These are phyloP conservation scores for Colletotrichum camelliae DNA, from an alignment of 2,329 filamentous ascomycete genomes.

Conservation along the genomic window DNA sequence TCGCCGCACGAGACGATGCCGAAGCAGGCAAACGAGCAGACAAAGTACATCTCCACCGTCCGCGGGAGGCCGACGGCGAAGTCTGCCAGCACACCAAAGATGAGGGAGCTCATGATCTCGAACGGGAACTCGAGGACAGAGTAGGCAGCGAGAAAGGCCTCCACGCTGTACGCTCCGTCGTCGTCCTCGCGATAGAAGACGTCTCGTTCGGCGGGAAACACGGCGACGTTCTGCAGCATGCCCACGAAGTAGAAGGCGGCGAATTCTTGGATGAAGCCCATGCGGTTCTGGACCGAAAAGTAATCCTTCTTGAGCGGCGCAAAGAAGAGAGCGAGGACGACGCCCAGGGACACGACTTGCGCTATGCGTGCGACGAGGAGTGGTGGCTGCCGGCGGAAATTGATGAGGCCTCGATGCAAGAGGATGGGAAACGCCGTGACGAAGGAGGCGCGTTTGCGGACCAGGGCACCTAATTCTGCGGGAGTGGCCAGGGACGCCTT, in stretches of 20 bases:
- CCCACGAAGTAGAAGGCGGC: constrained; percentile 76
- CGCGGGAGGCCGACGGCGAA: constrained; percentile 70
- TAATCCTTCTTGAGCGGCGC: constrained; percentile 74
- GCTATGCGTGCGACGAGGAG: constrained; percentile 69
- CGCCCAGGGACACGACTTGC: constrained; percentile 68
- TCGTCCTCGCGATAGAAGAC: constrained; percentile 81
- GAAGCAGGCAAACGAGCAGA: constrained; percentile 72
- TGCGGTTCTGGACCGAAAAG: constrained; percentile 72
- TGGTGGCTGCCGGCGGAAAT: constrained; percentile 70
- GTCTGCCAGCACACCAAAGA: constrained; percentile 69
- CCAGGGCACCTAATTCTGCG: constrained; percentile 73
- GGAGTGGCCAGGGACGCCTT: constrained; percentile 64
- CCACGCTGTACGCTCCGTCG: constrained; percentile 73
- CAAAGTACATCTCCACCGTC: constrained; percentile 69
- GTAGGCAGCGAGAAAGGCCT: constrained; percentile 75
- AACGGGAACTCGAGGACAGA: constrained; percentile 75
- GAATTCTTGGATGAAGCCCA: constrained; percentile 77
- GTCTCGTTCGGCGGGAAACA: constrained; percentile 75
- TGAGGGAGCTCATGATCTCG: constrained; percentile 67
- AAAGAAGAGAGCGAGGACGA: constrained; percentile 73
- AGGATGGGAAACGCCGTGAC: constrained; percentile 69
- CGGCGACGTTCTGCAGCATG: constrained; percentile 80
- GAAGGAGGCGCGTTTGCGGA: constrained; percentile 68
- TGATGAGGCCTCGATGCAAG: constrained; percentile 70
- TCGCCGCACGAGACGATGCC: constrained; percentile 78